Evolutionary conservation across 805 yeast genomes (phyloP).

Genomic region (Maudiozyma bulderi): DNA sequence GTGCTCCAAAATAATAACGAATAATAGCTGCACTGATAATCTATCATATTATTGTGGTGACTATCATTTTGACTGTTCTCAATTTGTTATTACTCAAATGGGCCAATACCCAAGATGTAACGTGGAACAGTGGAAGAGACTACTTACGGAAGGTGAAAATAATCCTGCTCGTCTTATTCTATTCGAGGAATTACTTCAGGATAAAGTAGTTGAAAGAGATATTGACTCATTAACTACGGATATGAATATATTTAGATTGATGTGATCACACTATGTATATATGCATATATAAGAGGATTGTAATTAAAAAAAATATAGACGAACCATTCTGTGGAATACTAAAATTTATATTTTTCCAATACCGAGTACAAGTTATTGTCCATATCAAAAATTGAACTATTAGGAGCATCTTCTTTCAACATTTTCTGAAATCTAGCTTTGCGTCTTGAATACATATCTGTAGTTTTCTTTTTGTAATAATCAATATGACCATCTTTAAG

Average conservation of each 20-base stretch:
- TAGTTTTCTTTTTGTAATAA: conserved; percentile 12
- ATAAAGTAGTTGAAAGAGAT: conserved; percentile 17
- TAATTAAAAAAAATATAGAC: background rate
- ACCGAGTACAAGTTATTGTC: conserved; percentile 9
- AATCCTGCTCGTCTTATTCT: conserved; percentile 27
- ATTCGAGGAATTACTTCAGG: conserved; percentile 22
- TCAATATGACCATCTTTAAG: conserved; percentile 12
- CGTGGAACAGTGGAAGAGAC: background rate
- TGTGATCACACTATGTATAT: background rate
- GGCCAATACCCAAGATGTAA: conserved; percentile 34
- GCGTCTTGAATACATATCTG: conserved; percentile 18
- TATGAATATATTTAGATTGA: background rate
- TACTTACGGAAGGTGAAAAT: background rate
- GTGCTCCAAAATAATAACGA: conserved; percentile 34
- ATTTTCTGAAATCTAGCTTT: conserved; percentile 15
- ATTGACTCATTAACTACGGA: conserved; percentile 11
- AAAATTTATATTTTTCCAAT: conserved; percentile 2
- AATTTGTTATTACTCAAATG: conserved; percentile 41
- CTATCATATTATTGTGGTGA: conserved; percentile 49
- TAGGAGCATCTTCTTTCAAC: conserved; percentile 13
- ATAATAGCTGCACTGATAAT: background rate
- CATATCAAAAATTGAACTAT: conserved; percentile 13
- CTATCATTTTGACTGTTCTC: conserved; percentile 71
- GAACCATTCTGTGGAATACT: background rate
- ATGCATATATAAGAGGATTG: background rate